Conservation (phyloP, 2,329 filamentous ascomycete genomes). For the Penicillium sp. region DNA sequence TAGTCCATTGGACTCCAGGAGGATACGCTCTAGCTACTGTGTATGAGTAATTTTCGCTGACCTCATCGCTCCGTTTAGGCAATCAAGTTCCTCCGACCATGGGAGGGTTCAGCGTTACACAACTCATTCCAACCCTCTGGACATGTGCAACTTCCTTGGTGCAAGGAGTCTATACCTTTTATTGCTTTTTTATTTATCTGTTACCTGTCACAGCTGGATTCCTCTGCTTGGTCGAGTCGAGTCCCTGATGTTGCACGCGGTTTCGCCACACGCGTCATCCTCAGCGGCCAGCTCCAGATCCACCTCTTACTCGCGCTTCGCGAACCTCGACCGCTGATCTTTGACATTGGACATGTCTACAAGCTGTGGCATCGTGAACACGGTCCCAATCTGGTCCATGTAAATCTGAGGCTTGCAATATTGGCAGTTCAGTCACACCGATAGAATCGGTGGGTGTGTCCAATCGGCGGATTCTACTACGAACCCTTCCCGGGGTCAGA, state of each 20-base stretch:
- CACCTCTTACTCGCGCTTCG: conserved; percentile 4
- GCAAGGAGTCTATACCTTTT: background rate
- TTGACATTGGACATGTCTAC: conserved; percentile 13
- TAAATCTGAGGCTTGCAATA: background rate
- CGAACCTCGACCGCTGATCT: conserved; percentile 7
- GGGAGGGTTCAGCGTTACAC: background rate
- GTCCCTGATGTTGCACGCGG: conserved; percentile 15
- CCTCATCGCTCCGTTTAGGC: conserved; percentile 16
- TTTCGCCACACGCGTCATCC: conserved; percentile 26
- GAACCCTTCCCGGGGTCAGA: background rate
- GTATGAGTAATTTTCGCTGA: conserved; percentile 2
- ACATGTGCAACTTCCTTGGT: background rate
- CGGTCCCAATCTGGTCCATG: background rate
- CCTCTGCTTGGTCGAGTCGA: background rate
- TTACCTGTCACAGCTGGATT: background rate
- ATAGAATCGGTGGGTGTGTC: background rate
- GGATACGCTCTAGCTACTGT: background rate
- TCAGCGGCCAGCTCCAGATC: conserved; percentile 11
- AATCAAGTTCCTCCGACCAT: background rate
- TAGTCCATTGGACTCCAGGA: no score
- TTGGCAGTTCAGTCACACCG: background rate
- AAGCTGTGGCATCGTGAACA: background rate
- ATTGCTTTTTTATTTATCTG: background rate
- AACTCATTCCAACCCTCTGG: background rate
- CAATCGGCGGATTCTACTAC: background rate